Evolutionary conservation across 2,329 filamentous ascomycete species (phyloP), one percentile per base, ranked within the genome.

Genomic region (Penicillium sp.): DNA sequence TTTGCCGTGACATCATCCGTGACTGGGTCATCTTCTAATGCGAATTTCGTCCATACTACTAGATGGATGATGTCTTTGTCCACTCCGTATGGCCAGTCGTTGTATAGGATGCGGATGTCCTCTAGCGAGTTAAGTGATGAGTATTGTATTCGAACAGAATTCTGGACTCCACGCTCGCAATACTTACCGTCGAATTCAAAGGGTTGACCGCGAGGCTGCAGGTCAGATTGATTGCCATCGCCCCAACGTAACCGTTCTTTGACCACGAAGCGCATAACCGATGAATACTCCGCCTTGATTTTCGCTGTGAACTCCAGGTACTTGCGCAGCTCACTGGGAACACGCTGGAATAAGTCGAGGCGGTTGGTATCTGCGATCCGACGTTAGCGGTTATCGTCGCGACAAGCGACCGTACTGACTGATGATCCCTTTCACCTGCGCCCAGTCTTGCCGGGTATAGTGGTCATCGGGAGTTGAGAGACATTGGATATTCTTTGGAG

Each of bases 41-140:
- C 80, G 67, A 96, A 96, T 73, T 96, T 96, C 45, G 89, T 94
- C 93, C 93, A 97, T 11, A 96, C 85, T 5, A 96, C 90, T 3
- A 97, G 78, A 70, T 97, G 93, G 14, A 90, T 83, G 59, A 96
- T 92, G 48, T 83, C 80, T 44, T 78, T 68, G 64, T 94, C 90
- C 49, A 97, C 80, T 0, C 90, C 92, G 67, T 97, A 97, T 0
- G 93, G 93, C 90, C 92, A 97, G 79, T 97, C 92, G 68, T 97
- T 97, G 74, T 83, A 84, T 39, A 96, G 72, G 45, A 96, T 86
- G 71, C 86, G 91, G 64, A 87, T 75, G 66, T 94, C 88, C 44
- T 76, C 80, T 80, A 34, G 11, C 9, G 9, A 5, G 10, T 6
- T 50, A 36, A 53, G 50, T 49, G 14, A 40, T 8, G 16, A 21